Evolutionary conservation across 768 basidiomycete species (phyloP).

Genomic region (Chalciporus sphaerocephalus): DNA sequence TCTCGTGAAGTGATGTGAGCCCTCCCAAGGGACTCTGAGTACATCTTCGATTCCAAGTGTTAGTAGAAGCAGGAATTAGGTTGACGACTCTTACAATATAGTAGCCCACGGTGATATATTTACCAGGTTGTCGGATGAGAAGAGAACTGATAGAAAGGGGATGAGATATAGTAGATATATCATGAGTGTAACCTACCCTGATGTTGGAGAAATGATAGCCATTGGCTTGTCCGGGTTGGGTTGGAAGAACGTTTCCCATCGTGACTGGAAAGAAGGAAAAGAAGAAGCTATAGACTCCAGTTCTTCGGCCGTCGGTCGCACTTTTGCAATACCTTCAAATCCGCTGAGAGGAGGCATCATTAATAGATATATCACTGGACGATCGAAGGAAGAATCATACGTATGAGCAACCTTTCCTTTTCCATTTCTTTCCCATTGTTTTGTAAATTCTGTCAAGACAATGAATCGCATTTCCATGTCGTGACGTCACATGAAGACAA

Average conservation of each 20-base stretch:
- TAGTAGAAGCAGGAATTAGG: background rate
- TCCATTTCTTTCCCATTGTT: slow-evolving; percentile 36
- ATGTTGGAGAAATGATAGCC: slow-evolving; percentile 37
- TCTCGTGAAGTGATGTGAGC: slow-evolving; percentile 45
- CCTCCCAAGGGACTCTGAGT: slow-evolving; percentile 45
- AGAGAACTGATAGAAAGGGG: slow-evolving; percentile 21
- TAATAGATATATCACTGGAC: background rate
- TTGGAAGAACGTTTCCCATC: slow-evolving; percentile 52
- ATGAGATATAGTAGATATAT: too few relatives aligned
- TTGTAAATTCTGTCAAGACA: slow-evolving; percentile 5
- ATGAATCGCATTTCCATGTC: background rate
- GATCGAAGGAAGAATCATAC: slow-evolving; percentile 29
- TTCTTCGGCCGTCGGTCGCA: slow-evolving; percentile 50
- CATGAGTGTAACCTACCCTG: slow-evolving; percentile 33
- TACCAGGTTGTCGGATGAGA: slow-evolving; percentile 14
- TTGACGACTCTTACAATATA: slow-evolving; percentile 28
- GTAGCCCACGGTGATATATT: slow-evolving; percentile 28
- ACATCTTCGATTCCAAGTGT: slow-evolving; percentile 23
- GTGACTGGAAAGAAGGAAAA: slow-evolving; percentile 40
- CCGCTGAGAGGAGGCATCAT: slow-evolving; percentile 34
- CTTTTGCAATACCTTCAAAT: slow-evolving; percentile 49
- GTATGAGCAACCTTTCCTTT: slow-evolving; percentile 51
- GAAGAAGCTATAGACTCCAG: slow-evolving; percentile 42
- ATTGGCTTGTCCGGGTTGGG: slow-evolving; percentile 53
- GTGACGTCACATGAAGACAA: slow-evolving; percentile 13